Evolutionary conservation across 108 stramenopile genomes (phyloP).

Genomic region (Nitzschia sp.): DNA sequence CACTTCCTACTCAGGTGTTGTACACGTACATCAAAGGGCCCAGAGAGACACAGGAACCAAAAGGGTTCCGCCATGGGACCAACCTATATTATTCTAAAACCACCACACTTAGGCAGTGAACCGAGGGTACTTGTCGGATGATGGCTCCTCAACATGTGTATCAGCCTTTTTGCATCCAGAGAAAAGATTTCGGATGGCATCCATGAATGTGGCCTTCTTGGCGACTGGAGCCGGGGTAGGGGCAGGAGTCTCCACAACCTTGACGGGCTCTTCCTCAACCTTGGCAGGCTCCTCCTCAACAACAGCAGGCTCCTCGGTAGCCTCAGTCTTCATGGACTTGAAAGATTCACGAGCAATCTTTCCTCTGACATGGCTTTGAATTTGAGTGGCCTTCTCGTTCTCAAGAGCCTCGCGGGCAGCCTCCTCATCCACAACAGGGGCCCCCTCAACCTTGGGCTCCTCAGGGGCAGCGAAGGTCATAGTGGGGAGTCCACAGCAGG

Average conservation of each 20-base stretch:
- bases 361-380: constrained; percentile 6
- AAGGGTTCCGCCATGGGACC: too few species aligned
- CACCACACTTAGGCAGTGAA: too few species aligned
- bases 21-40: too few species aligned
- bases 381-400: constrained; percentile 18
- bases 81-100: too few species aligned
- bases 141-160: constrained; percentile 4
- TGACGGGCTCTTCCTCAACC: not conserved
- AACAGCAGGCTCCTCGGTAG: not conserved
- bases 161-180: constrained; percentile 13
- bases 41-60: too few species aligned
- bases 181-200: not conserved
- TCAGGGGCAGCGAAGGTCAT: not conserved
- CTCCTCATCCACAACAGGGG: not conserved
- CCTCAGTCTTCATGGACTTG: not conserved
- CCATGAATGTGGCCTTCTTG: constrained; percentile 27
- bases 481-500: constrained; percentile 8
- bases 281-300: not conserved
- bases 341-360: constrained; percentile 8
- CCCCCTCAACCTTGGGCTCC: not conserved
- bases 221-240: constrained; percentile 23
- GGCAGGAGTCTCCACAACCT: not conserved
- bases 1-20: too few species aligned
- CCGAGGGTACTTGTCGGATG: too few species aligned
- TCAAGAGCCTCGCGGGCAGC: constrained; percentile 1